phyloP scores from a whole-genome alignment of 2,329 filamentous ascomycete genomes.

The Sarocladiaceae sp. region DNA sequence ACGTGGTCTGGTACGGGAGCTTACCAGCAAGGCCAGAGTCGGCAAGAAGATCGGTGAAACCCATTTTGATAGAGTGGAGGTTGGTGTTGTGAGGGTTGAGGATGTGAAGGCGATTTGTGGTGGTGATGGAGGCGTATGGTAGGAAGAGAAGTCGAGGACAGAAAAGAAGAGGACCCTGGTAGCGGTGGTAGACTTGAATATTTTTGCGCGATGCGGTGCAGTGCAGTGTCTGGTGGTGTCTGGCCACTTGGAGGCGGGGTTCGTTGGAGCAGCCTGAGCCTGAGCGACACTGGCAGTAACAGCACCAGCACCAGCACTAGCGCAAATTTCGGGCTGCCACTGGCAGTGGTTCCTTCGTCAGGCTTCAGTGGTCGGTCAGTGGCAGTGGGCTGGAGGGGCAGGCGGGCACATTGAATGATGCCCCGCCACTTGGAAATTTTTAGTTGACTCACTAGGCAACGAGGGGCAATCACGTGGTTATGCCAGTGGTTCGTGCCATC shows the following conservation, averaged over 20 bases:
- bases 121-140: not conserved
- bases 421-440: conserved; percentile 9
- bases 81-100: conserved; percentile 2
- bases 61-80: conserved; percentile 50
- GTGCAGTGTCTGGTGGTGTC: not conserved
- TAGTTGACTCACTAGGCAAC: no score
- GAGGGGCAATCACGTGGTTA: conserved; percentile 9
- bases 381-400: not conserved
- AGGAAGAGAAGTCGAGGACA: not conserved
- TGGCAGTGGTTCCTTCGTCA: no score
- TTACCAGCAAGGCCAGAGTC: conserved; percentile 46
- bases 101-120: not conserved
- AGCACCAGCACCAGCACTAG: no score
- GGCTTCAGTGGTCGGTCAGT: no score
- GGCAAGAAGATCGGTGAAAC: conserved; percentile 62
- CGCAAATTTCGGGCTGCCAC: no score
- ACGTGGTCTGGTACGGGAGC: conserved; percentile 22
- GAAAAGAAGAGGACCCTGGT: conserved; percentile 3
- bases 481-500: no score
- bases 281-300: no score
- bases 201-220: conserved; percentile 6
- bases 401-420: not conserved
- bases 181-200: no score
- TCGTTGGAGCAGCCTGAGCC: no score
- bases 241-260: conserved; percentile 1